phyloP scores from a whole-genome alignment of 2,329 filamentous ascomycete genomes.

The Apiospora sp. region DNA sequence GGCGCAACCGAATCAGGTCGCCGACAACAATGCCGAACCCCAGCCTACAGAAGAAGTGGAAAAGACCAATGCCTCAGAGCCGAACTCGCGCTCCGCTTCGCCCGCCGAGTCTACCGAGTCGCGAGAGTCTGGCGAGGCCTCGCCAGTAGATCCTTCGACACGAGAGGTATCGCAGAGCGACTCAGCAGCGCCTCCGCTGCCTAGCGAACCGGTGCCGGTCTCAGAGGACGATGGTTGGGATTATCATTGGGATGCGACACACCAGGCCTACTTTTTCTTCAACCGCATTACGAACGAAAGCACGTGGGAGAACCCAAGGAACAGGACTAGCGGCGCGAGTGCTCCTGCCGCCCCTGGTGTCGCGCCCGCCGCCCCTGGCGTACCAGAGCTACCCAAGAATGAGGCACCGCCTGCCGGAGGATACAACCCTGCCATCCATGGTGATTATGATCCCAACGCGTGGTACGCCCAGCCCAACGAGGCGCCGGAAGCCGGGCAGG shows the following conservation, averaged over 20 bases:
- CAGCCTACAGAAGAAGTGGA: neutral
- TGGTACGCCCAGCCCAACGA: constrained; percentile 79
- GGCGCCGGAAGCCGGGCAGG: constrained; percentile 44
- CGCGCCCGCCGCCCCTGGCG: constrained; percentile 34
- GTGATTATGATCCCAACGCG: constrained; percentile 95
- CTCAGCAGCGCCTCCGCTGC: constrained; percentile 44
- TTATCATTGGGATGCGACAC: constrained; percentile 75
- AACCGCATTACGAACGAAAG: constrained; percentile 79
- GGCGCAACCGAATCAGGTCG: neutral
- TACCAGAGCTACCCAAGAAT: constrained; percentile 42
- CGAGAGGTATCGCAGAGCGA: constrained; percentile 29
- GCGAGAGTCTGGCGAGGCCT: constrained; percentile 34
- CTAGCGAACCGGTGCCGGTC: constrained; percentile 38
- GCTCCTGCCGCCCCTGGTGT: constrained; percentile 38
- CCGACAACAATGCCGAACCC: neutral
- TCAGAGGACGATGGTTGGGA: constrained; percentile 81
- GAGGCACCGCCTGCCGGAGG: constrained; percentile 66
- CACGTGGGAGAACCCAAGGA: constrained; percentile 88
- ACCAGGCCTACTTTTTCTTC: constrained; percentile 81
- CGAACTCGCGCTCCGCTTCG: neutral
- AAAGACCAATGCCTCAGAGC: neutral
- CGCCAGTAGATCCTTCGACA: constrained; percentile 18
- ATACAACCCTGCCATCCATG: constrained; percentile 96
- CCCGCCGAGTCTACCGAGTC: constrained; percentile 28
- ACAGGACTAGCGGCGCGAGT: constrained; percentile 65